A percentile compares a stretch with the other conserved stretches of the same genome.
Evolutionary conservation across 2,329 filamentous ascomycete species (phyloP).

Genomic region (Canariomyces notabilis): DNA sequence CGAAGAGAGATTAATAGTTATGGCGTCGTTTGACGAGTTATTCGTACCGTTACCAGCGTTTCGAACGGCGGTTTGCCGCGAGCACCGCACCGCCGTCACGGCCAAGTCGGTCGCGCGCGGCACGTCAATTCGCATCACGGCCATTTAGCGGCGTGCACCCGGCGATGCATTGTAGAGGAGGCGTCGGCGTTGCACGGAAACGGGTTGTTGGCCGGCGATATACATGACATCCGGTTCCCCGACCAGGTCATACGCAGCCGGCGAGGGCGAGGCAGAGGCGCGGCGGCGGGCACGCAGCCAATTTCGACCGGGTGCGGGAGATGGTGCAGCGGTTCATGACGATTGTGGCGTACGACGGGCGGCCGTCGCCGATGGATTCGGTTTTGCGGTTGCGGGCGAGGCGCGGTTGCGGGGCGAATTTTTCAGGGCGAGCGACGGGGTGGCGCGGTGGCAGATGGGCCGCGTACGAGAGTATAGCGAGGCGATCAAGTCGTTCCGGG

Average conservation of each 20-base stretch:
- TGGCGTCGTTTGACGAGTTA: not conserved
- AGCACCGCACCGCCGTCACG: not conserved
- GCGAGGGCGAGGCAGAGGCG: not conserved
- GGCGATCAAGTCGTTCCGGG: conserved; percentile 4
- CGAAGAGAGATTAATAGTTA: no score
- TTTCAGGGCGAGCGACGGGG: not conserved
- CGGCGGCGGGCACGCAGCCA: conserved; percentile 2
- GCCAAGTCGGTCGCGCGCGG: not conserved
- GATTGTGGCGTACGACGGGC: conserved; percentile 6
- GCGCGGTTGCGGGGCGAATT: not conserved
- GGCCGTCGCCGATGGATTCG: conserved; percentile 7
- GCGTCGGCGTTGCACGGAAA: not conserved
- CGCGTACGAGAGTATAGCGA: not conserved
- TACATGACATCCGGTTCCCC: not conserved
- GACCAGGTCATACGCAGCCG: not conserved
- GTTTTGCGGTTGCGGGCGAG: conserved; percentile 7
- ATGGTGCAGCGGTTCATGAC: conserved; percentile 9
- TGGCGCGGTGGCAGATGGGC: conserved; percentile 3
- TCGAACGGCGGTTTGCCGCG: not conserved
- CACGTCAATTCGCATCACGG: not conserved
- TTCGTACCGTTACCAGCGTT: not conserved
- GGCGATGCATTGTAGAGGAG: not conserved
- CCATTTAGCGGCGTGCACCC: not conserved
- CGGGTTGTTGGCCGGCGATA: not conserved
- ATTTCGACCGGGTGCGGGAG: conserved; percentile 5